phyloP scores from a whole-genome alignment of 78 protist species.

The Dictyostelium discoideum region dicty_2.7 NC_007088.5:8453001-8453500 shows the following conservation, averaged over 20 bases:
- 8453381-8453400: constrained; percentile 56
- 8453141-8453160: constrained; percentile 75
- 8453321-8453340: constrained; percentile 63
- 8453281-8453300: constrained; percentile 36
- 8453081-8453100: constrained; percentile 90
- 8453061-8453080: constrained; percentile 93
- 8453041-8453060: constrained; percentile 68
- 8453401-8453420: constrained; percentile 37
- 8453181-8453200: constrained; percentile 18
- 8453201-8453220: background rate
- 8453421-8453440: constrained; percentile 11
- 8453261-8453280: constrained; percentile 90
- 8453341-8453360: constrained; percentile 87
- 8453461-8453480: background rate
- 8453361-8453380: constrained; percentile 91
- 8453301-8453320: background rate
- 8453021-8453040: constrained; percentile 16
- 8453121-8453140: background rate
- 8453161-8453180: constrained; percentile 91
- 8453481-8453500: constrained; percentile 36
- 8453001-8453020: constrained; percentile 28
- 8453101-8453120: constrained; percentile 22
- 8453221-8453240: constrained; percentile 75
- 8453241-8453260: constrained; percentile 90
- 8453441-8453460: constrained; percentile 35